These are phyloP conservation scores for Aciculoconidium aculeatum DNA, from an alignment of 805 yeast species.

Conservation along the genomic window DNA sequence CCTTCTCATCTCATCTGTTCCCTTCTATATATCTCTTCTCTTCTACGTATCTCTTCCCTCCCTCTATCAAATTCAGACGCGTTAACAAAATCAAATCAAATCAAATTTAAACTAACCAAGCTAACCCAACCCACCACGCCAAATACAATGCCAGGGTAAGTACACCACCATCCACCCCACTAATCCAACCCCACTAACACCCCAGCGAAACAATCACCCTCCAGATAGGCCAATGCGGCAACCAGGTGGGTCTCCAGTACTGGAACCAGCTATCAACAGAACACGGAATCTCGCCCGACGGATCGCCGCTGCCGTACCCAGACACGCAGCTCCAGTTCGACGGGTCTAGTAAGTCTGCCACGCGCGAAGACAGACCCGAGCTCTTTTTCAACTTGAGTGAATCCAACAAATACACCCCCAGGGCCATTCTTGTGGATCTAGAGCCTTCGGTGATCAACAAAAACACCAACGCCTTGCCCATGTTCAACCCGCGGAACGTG, in stretches of 20 bases:
- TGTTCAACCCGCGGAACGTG: conserved; percentile 80
- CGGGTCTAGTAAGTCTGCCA: conserved; percentile 2
- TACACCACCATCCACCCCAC: conserved; percentile 1
- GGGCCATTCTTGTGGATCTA: conserved; percentile 78
- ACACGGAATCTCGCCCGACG: conserved; percentile 75
- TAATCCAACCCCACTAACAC: conserved; percentile 16
- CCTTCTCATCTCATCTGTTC: too few relatives aligned
- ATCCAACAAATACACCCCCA: conserved; percentile 75
- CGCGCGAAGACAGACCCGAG: conserved; percentile 67
- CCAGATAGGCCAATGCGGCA: conserved; percentile 93
- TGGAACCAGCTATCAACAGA: conserved; percentile 87
- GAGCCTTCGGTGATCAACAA: conserved; percentile 85
- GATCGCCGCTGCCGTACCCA: conserved; percentile 40
- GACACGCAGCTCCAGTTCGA: conserved; percentile 4
- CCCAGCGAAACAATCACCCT: conserved; percentile 62
- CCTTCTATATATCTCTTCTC: too few relatives aligned
- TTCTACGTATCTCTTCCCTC: too few relatives aligned
- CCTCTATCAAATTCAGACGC: too few relatives aligned
- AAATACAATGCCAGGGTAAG: conserved; percentile 24
- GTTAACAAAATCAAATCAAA: too few relatives aligned
- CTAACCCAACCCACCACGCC: not conserved
- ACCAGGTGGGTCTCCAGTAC: conserved; percentile 87
- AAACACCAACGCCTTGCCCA: conserved; percentile 45
- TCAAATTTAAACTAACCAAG: conserved; percentile 1
- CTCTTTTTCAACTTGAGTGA: conserved; percentile 77